These are phyloP conservation scores for Coemansia umbellata DNA, from an alignment of 192 early-diverging fungal genomes.

Conservation along the genomic window DNA sequence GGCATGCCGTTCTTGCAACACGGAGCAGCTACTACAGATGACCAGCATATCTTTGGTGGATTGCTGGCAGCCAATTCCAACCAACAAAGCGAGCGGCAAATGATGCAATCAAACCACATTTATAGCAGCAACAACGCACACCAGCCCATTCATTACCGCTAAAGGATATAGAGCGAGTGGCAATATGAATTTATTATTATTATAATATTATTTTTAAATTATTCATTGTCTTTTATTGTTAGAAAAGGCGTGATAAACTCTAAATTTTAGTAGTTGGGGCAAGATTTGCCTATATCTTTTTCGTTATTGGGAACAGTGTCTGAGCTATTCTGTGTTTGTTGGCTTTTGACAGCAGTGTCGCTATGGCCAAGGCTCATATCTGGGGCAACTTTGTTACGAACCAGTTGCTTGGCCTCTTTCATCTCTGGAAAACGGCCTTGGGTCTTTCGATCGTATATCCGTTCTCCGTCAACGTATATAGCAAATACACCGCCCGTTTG, in stretches of 20 bases:
- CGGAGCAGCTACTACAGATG: background rate
- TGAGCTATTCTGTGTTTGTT: background rate
- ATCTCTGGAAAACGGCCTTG: constrained; percentile 68
- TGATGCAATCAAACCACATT: constrained; percentile 1
- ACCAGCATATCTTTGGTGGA: constrained; percentile 16
- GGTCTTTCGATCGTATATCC: constrained; percentile 62
- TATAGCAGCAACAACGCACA: constrained; percentile 1
- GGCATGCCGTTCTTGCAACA: background rate
- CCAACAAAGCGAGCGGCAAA: background rate
- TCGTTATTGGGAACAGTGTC: background rate
- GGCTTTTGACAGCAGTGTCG: constrained; percentile 57
- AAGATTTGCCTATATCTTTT: background rate
- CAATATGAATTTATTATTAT: no score
- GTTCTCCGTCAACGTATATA: constrained; percentile 22
- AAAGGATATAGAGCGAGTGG: no score
- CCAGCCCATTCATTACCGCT: background rate
- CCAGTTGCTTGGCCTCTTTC: constrained; percentile 70
- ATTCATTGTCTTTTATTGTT: background rate
- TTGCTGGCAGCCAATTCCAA: constrained; percentile 8
- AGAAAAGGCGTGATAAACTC: no score
- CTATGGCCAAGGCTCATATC: constrained; percentile 66
- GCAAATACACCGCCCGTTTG: constrained; percentile 45
- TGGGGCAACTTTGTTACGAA: constrained; percentile 61
- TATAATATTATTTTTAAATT: background rate
- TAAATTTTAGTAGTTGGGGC: background rate